Evolutionary conservation across 2,329 filamentous ascomycete genomes (phyloP).

Genomic region (Neonectria sp.): DNA sequence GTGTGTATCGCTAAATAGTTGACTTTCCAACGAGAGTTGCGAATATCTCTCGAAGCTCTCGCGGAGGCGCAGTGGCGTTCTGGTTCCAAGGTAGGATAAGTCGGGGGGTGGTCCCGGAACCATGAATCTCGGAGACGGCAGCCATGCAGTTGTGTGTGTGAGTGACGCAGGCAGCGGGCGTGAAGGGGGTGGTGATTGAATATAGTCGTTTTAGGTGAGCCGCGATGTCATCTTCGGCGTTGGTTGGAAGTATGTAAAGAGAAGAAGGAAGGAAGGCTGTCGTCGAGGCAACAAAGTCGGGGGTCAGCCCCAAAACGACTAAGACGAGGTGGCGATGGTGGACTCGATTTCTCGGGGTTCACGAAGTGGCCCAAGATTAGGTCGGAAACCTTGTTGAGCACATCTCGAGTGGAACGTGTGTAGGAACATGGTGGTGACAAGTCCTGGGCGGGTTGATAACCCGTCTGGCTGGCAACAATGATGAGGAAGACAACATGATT

Average conservation of each 20-base stretch:
- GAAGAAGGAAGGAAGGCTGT: too few species aligned
- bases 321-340: background rate
- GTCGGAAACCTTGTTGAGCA: background rate
- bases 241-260: too few species aligned
- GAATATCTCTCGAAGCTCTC: too few species aligned
- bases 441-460: background rate
- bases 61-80: too few species aligned
- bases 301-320: background rate
- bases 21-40: too few species aligned
- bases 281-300: background rate
- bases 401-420: background rate
- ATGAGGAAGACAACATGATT: background rate
- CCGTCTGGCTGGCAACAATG: background rate
- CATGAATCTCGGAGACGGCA: too few species aligned
- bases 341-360: background rate
- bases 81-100: too few species aligned
- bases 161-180: too few species aligned
- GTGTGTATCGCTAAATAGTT: too few species aligned
- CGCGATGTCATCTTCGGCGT: background rate
- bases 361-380: background rate
- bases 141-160: too few species aligned
- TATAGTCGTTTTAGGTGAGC: background rate
- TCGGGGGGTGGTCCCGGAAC: too few species aligned
- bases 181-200: background rate
- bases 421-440: background rate